phyloP scores from a whole-genome alignment of 2,329 filamentous ascomycete genomes.

The Cercospora berteroae region DNA sequence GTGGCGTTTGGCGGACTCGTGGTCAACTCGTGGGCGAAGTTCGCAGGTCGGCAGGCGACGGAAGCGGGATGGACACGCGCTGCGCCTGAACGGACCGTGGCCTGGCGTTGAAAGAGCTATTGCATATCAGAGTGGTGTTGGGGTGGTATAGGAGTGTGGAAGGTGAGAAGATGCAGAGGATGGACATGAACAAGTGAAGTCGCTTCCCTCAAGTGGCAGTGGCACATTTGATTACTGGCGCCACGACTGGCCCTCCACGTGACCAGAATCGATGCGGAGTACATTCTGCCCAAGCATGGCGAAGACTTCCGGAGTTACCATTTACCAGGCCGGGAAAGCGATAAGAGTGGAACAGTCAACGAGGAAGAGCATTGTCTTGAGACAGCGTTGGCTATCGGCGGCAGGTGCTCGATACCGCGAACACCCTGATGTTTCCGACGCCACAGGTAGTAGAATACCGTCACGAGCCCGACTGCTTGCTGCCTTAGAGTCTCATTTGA shows the following conservation, averaged over 20 bases:
- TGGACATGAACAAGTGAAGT: neutral
- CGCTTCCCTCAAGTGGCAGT: neutral
- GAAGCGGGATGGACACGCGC: neutral
- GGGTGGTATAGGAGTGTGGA: neutral
- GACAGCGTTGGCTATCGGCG: neutral
- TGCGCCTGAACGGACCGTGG: neutral
- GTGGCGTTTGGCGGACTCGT: neutral
- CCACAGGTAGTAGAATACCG: neutral
- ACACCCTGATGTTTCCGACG: neutral
- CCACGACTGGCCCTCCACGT: neutral
- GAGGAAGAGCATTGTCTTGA: neutral
- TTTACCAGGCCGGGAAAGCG: neutral
- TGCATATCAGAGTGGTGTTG: neutral
- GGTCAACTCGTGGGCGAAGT: neutral
- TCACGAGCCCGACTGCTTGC: neutral
- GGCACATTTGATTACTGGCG: neutral
- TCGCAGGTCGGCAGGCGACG: neutral
- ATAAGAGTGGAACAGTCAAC: neutral
- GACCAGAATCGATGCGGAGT: neutral
- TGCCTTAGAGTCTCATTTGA: neutral
- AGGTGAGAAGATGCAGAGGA: neutral
- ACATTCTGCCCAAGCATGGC: neutral
- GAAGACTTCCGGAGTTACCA: neutral
- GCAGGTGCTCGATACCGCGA: neutral
- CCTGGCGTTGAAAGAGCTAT: neutral